These are phyloP conservation scores for Melastoma candidum DNA, from an alignment of 441 rosid species.

Conservation along the genomic window DNA sequence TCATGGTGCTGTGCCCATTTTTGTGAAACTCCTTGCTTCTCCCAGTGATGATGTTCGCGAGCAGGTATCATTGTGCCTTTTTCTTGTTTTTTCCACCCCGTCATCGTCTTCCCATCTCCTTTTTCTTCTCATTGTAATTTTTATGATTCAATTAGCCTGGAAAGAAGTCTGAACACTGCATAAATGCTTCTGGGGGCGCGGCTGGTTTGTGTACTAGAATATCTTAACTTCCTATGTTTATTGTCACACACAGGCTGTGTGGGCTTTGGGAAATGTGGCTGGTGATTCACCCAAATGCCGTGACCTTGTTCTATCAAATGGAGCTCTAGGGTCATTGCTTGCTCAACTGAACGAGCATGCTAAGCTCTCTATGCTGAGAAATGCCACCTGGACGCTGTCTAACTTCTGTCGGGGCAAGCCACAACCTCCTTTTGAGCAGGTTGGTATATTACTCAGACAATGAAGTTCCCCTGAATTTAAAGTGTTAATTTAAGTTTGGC, in stretches of 20 bases:
- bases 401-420: slow-evolving; percentile 91
- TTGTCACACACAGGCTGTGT: slow-evolving; percentile 48
- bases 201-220: too few species aligned
- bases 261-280: slow-evolving; percentile 94
- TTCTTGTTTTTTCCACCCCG: background rate
- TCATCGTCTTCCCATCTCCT: background rate
- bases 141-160: background rate
- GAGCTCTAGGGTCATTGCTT: slow-evolving; percentile 58
- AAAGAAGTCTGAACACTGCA: background rate
- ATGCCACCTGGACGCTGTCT: slow-evolving; percentile 98
- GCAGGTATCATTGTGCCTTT: slow-evolving; percentile 38
- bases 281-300: slow-evolving; percentile 90
- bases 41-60: slow-evolving; percentile 87
- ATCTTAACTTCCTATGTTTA: too few species aligned
- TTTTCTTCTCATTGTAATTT: background rate
- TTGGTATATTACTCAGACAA: slow-evolving; percentile 9
- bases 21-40: slow-evolving; percentile 72
- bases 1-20: slow-evolving; percentile 73
- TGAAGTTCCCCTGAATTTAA: too few species aligned
- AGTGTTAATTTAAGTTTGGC: too few species aligned
- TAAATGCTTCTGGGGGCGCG: too few species aligned
- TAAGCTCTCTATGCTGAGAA: slow-evolving; percentile 80
- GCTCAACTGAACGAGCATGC: slow-evolving; percentile 69
- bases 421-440: slow-evolving; percentile 83
- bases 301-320: slow-evolving; percentile 69